A percentile compares a stretch with the other conserved stretches of the same genome.
These are phyloP conservation scores for Alternaria panax DNA, from an alignment of 2,329 filamentous ascomycete species.

Conservation along the genomic window DNA sequence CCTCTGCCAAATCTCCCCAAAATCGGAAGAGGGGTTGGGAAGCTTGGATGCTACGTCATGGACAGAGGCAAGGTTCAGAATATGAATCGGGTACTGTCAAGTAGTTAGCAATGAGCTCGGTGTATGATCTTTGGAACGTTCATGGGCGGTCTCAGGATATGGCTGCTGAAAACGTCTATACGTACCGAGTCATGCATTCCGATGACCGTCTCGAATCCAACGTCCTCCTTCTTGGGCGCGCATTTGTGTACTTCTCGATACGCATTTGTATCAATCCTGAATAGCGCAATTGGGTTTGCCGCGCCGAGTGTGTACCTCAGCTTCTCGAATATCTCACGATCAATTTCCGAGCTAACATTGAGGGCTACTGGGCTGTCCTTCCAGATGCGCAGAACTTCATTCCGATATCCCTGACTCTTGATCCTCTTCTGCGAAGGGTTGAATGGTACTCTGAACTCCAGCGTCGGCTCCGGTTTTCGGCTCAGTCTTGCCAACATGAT, in stretches of 20 bases:
- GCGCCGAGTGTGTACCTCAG: constrained; percentile 72
- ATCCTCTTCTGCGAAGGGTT: constrained; percentile 67
- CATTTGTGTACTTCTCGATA: constrained; percentile 67
- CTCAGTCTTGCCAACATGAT: constrained; percentile 45
- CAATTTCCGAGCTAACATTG: constrained; percentile 56
- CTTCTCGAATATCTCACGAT: constrained; percentile 66
- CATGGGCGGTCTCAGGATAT: neutral
- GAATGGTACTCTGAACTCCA: constrained; percentile 72
- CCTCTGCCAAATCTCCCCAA: constrained; percentile 52
- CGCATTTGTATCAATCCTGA: constrained; percentile 68
- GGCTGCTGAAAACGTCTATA: neutral
- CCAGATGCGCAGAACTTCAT: constrained; percentile 71
- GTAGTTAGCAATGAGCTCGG: neutral
- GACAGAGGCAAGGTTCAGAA: constrained; percentile 71
- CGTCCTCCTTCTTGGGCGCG: constrained; percentile 64
- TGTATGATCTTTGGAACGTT: no score
- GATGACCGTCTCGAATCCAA: constrained; percentile 70
- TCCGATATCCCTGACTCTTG: constrained; percentile 64
- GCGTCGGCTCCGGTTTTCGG: constrained; percentile 63
- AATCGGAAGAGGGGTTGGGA: constrained; percentile 51
- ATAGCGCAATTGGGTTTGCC: constrained; percentile 70
- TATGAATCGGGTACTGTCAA: constrained; percentile 71
- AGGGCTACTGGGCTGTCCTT: constrained; percentile 61
- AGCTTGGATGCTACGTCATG: constrained; percentile 66
- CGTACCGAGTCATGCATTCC: constrained; percentile 73